These are phyloP conservation scores for Phytophthora vignae DNA, from an alignment of 352 stramenopile species.

Conservation along the genomic window DNA sequence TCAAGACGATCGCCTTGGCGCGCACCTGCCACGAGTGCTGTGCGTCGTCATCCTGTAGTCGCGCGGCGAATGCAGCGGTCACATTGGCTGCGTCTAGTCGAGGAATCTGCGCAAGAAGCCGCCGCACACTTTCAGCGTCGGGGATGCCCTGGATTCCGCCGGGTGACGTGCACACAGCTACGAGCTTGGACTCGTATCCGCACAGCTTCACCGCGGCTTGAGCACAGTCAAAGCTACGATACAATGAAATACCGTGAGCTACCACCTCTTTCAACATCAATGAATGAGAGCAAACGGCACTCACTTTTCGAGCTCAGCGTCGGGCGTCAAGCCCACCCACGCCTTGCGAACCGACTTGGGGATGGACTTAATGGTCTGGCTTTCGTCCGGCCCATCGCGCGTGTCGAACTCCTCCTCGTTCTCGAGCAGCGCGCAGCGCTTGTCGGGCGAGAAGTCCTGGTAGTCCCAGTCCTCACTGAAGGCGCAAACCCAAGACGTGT, in stretches of 20 bases:
- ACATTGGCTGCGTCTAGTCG: conserved; percentile 46
- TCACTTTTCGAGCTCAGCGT: conserved; percentile 58
- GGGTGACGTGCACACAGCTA: conserved; percentile 54
- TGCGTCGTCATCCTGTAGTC: conserved; percentile 44
- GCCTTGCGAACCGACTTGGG: conserved; percentile 32
- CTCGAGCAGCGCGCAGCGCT: conserved; percentile 64
- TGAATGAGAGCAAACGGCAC: conserved; percentile 7
- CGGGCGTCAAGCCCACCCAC: conserved; percentile 57
- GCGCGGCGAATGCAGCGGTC: conserved; percentile 38
- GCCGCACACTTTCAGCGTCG: conserved; percentile 50
- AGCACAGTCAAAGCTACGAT: conserved; percentile 41
- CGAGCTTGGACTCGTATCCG: conserved; percentile 57
- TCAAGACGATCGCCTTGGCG: conserved; percentile 60
- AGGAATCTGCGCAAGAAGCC: conserved; percentile 53
- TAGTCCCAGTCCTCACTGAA: conserved; percentile 77
- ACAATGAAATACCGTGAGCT: neutral
- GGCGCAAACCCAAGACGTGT: neutral
- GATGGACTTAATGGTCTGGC: conserved; percentile 45
- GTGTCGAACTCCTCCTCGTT: conserved; percentile 54
- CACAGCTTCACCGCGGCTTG: conserved; percentile 14
- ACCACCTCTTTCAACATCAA: neutral
- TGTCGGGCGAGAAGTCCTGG: conserved; percentile 73
- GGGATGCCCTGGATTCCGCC: conserved; percentile 66
- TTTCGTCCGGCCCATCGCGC: conserved; percentile 46
- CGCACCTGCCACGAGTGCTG: conserved; percentile 56